phyloP scores from a whole-genome alignment of 768 basidiomycete species.

The Amanita rimosa region DNA sequence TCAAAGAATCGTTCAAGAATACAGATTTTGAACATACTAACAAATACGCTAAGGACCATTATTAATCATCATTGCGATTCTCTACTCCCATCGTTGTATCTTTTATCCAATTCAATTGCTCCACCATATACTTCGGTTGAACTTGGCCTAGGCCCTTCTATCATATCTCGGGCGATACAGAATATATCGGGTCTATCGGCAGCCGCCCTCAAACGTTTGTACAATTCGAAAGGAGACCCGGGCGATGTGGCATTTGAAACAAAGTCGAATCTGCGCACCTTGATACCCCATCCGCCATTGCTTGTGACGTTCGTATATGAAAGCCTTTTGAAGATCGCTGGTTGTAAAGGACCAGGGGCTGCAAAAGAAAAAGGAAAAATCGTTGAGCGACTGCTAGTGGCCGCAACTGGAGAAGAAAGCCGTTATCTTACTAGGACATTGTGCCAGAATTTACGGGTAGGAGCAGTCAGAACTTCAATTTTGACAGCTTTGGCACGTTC shows the following conservation, averaged over 20 bases:
- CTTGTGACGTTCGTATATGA: conserved; percentile 55
- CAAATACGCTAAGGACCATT: conserved; percentile 66
- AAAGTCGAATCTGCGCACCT: conserved; percentile 62
- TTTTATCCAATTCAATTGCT: conserved; percentile 70
- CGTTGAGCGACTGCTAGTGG: conserved; percentile 73
- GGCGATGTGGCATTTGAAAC: conserved; percentile 86
- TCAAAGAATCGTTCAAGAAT: conserved; percentile 65
- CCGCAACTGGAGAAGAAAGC: conserved; percentile 81
- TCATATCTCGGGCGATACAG: conserved; percentile 62
- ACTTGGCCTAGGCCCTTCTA: conserved; percentile 56
- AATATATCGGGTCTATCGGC: conserved; percentile 57
- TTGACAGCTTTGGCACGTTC: conserved; percentile 74
- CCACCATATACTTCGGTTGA: conserved; percentile 67
- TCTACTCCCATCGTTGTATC: conserved; percentile 67
- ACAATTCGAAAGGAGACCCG: conserved; percentile 68
- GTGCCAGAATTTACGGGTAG: conserved; percentile 70
- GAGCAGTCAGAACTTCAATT: conserved; percentile 78
- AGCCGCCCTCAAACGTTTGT: conserved; percentile 48
- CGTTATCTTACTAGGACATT: conserved; percentile 72
- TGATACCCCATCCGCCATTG: conserved; percentile 62
- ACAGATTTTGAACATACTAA: conserved; percentile 52
- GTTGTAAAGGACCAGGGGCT: conserved; percentile 65
- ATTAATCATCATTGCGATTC: conserved; percentile 54
- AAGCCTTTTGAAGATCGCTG: conserved; percentile 54
- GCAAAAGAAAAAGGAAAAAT: conserved; percentile 66